phyloP scores from a whole-genome alignment of 2,329 filamentous ascomycete species.

The Chrysosporium keratinophilum region DNA sequence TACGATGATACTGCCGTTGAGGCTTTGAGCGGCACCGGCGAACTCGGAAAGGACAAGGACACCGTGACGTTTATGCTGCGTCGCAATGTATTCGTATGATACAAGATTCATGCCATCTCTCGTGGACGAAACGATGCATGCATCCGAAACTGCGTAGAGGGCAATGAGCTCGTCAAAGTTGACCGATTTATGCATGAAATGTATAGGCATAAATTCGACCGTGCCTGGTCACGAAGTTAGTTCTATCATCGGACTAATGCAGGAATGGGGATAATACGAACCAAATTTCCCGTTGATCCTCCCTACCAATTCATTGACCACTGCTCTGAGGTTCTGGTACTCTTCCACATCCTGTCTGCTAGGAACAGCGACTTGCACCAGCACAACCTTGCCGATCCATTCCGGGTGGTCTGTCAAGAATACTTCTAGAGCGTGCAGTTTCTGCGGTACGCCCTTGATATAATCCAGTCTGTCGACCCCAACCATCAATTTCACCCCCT shows the following conservation, averaged over 20 bases:
- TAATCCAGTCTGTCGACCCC: slow-evolving; percentile 95
- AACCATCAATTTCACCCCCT: slow-evolving; percentile 91
- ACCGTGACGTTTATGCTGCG: slow-evolving; percentile 79
- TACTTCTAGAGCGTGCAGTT: slow-evolving; percentile 89
- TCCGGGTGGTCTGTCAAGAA: slow-evolving; percentile 95
- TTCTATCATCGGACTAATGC: not conserved
- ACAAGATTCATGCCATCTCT: slow-evolving; percentile 98
- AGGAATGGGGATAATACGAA: slow-evolving; percentile 24
- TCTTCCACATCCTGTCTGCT: slow-evolving; percentile 94
- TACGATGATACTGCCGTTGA: slow-evolving; percentile 87
- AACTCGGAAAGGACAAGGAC: slow-evolving; percentile 95
- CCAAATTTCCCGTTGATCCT: slow-evolving; percentile 93
- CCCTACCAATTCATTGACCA: slow-evolving; percentile 93
- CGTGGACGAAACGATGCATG: slow-evolving; percentile 87
- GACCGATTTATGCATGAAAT: slow-evolving; percentile 95
- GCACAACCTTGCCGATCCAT: slow-evolving; percentile 93
- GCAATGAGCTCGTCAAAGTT: slow-evolving; percentile 90
- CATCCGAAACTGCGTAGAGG: slow-evolving; percentile 83
- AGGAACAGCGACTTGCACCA: slow-evolving; percentile 92
- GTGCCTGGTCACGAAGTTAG: slow-evolving; percentile 47
- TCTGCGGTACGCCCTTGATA: slow-evolving; percentile 97
- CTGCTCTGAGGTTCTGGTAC: slow-evolving; percentile 89
- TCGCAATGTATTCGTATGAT: slow-evolving; percentile 95
- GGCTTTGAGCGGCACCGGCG: slow-evolving; percentile 83
- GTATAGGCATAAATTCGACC: slow-evolving; percentile 97